A percentile compares a stretch with the other conserved stretches of the same genome.
phyloP scores from a whole-genome alignment of 139 green algal genomes.

The Tetraselmis chui region DNA sequence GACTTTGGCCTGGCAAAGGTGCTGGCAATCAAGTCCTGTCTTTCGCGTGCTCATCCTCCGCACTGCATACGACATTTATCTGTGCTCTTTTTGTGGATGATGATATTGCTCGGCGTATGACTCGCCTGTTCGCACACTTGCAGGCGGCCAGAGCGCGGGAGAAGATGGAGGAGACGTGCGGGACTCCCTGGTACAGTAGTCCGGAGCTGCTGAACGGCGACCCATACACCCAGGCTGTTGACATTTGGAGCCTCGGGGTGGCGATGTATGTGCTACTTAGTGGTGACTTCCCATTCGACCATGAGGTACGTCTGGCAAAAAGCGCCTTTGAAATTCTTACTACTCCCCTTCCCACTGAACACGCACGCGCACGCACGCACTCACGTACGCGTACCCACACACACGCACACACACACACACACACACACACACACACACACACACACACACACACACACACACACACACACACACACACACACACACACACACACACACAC shows the following conservation, averaged over 20 bases:
- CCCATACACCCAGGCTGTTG: constrained; percentile 21
- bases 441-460: too few species aligned
- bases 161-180: constrained; percentile 16
- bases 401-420: background rate
- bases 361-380: too few species aligned
- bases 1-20: constrained; percentile 38
- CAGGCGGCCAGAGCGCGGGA: constrained; percentile 16
- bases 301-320: background rate
- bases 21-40: too few species aligned
- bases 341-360: background rate
- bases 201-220: constrained; percentile 23
- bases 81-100: too few species aligned
- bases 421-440: too few species aligned
- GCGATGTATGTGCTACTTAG: constrained; percentile 18
- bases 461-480: too few species aligned
- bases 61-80: too few species aligned
- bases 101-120: too few species aligned
- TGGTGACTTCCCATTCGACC: background rate
- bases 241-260: constrained; percentile 31
- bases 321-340: background rate
- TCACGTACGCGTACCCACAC: too few species aligned
- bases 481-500: too few species aligned
- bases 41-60: too few species aligned
- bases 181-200: constrained; percentile 22
- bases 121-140: background rate